Evolutionary conservation across 2,329 filamentous ascomycete genomes (phyloP), one percentile per base, ranked within the genome.

Genomic region (Leptographium galeiforme): DNA sequence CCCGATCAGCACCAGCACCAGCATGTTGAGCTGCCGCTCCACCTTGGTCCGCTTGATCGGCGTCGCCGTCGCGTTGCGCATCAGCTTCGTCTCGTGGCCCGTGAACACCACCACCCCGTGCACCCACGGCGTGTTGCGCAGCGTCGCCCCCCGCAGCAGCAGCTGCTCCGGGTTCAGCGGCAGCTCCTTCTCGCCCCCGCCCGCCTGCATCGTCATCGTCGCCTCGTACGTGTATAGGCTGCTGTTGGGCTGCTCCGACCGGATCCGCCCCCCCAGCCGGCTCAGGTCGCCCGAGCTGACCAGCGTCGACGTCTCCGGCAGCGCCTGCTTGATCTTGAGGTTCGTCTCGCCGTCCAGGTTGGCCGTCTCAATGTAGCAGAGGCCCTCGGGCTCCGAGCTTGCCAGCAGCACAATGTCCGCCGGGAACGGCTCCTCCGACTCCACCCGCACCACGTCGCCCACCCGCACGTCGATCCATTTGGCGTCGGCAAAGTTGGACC

Each of bases 291-390:
- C 82, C 18, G 89, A 81, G 64, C 88, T 95, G 55, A 98, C 89
- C 64, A 96, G 76, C 56, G 85, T 77, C 14, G 86, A 83, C 0
- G 93, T 98, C 72, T 98, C 93, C 0, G 93, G 91, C 52, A 96
- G 83, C 2, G 84, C 91, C 71, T 98, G 93, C 72, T 98, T 98
- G 72, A 98, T 95, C 71, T 98, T 98, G 61, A 98, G 72, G 66
- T 98, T 98, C 19, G 93, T 98, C 70, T 98, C 93, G 61, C 93
- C 93, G 63, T 98, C 93, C 55, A 98, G 74, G 65, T 98, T 98
- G 30, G 93, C 91, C 2, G 93, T 98, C 71, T 98, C 93, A 64
- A 98, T 97, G 67, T 98, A 98, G 70, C 93, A 98, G 54, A 98
- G 72, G 62, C 93, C 93, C 72, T 98, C 93, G 1, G 93, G 94